Conservation (phyloP, 768 basidiomycete genomes). For the Lentinula guzmanii region DNA sequence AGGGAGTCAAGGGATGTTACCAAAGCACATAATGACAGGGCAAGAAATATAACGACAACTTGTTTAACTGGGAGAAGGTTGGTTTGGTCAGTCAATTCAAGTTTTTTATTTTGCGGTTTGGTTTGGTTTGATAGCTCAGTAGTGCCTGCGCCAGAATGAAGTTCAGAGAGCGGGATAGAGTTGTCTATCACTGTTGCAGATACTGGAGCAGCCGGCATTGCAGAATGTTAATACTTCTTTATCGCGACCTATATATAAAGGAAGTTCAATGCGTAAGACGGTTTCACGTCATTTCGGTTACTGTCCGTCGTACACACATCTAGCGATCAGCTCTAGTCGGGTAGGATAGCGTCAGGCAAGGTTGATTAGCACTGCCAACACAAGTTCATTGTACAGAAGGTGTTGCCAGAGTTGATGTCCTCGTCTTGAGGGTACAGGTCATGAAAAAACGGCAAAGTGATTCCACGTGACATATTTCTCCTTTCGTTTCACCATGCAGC, state of each 20-base stretch:
- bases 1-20: conserved; percentile 58
- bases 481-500: background rate
- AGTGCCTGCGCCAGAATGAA: no score
- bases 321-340: no score
- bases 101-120: background rate
- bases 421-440: no score
- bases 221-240: no score
- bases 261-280: background rate
- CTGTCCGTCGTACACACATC: background rate
- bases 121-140: background rate
- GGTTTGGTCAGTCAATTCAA: conserved; percentile 61
- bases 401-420: no score
- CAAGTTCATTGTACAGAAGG: no score
- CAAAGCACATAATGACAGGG: conserved; percentile 54
- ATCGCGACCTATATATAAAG: background rate
- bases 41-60: conserved; percentile 54
- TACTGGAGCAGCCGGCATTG: no score
- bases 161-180: background rate
- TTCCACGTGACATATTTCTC: background rate
- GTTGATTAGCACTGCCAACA: no score
- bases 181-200: background rate
- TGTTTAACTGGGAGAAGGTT: conserved; percentile 65
- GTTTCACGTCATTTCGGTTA: background rate
- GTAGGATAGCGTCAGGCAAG: no score
- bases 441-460: no score